Evolutionary conservation across 2,329 filamentous ascomycete genomes (phyloP), one percentile per base, ranked within the genome.

Genomic region (Alternaria burnsii): DNA sequence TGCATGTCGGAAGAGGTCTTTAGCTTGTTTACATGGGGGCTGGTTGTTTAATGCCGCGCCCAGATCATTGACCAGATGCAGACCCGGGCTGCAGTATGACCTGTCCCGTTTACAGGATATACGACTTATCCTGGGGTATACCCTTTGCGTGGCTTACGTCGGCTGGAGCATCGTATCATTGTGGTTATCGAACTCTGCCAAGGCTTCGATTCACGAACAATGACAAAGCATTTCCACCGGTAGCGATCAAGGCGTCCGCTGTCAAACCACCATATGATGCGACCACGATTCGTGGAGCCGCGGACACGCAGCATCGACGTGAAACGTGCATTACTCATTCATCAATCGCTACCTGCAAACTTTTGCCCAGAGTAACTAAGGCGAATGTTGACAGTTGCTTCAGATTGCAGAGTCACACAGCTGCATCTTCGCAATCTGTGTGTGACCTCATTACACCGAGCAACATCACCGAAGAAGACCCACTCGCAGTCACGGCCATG

Each of bases 391-490:
- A 24, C 46, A 26, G 10, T 30, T 16, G 11, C 28, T 30, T 18
- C 5, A 48, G 14, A 22, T 34, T 10, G 30, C 18, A 48, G 22
- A n/a, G 30, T 22, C 30, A 48, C 20, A 20, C 46, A 50, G 46
- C 32, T 11, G 12, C 18, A 48, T 48, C 22, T 38, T 50, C 30
- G 30, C 20, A 22, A 22, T 38, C 46, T 26, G 30, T 36, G 20
- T 22, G 20, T 50, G 46, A 50, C 32, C 14, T 50, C 46, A 50
- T 50, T 38, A 8, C 46, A 26, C 32, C 46, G 46, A 26, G 46
- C 32, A 18, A 38, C 14, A 36, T 5, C 32, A 38, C 46, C 46
- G 32, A 38, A 20, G 30, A 20, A 50, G 32, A 26, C 20, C 40
- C 40, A 36, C 30, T 18, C 32, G 32, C 20, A 50, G 10, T 50